These are phyloP conservation scores for Hypoxylon perforatum DNA, from an alignment of 495 filamentous ascomycete genomes.

Conservation along the genomic window DNA sequence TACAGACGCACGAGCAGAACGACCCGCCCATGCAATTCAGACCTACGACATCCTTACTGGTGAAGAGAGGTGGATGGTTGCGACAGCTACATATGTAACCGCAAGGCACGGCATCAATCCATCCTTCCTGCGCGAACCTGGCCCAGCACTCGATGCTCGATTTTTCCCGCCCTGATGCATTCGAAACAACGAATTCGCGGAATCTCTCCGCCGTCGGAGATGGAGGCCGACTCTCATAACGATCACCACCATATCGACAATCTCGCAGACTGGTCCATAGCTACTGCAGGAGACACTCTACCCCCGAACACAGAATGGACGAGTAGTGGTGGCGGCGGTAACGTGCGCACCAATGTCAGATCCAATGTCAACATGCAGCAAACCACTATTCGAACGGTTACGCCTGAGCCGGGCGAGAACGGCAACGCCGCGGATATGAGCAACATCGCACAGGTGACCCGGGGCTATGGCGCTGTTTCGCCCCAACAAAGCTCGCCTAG, in stretches of 20 bases:
- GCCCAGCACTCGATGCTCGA: constrained; percentile 40
- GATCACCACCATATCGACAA: constrained; percentile 43
- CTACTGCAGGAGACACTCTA: constrained; percentile 46
- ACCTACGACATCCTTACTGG: constrained; percentile 22
- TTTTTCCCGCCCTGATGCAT: constrained; percentile 34
- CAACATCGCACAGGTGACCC: constrained; percentile 43
- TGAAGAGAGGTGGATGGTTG: constrained; percentile 36
- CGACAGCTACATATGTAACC: constrained; percentile 30
- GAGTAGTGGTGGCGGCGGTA: constrained; percentile 32
- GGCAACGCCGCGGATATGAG: constrained; percentile 39
- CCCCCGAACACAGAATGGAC: constrained; percentile 40
- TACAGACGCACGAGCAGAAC: not conserved
- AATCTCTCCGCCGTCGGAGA: constrained; percentile 45
- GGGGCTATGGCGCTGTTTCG: constrained; percentile 43
- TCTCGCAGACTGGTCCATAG: constrained; percentile 50
- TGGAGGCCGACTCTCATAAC: constrained; percentile 44
- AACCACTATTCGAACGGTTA: constrained; percentile 62
- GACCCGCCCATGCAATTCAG: constrained; percentile 19
- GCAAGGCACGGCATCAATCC: constrained; percentile 23
- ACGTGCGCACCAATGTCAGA: constrained; percentile 30
- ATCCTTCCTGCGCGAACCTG: constrained; percentile 33
- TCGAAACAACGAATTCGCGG: constrained; percentile 49
- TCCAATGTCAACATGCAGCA: constrained; percentile 40
- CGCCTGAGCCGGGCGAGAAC: constrained; percentile 61
- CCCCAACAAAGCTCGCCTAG: constrained; percentile 59